A percentile compares a stretch with the other conserved stretches of the same genome.
Conservation (phyloP, 192 early-diverging fungal species). For the Umbelopsis vinacea region DNA sequence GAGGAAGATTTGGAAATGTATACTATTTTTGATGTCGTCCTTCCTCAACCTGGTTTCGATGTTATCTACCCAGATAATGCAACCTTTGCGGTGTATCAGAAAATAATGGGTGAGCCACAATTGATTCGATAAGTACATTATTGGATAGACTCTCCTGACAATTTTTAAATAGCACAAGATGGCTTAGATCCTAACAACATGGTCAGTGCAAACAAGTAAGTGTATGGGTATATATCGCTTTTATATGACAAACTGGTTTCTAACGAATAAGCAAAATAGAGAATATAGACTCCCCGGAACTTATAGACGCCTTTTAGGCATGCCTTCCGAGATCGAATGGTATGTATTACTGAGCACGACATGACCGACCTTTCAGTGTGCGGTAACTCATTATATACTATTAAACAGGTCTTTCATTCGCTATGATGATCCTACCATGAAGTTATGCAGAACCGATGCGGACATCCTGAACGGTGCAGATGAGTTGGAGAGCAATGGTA, state of each 20-base stretch:
- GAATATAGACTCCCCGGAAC: conserved; percentile 68
- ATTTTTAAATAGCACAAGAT: conserved; percentile 39
- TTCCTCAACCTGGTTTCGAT: conserved; percentile 86
- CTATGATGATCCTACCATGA: conserved; percentile 63
- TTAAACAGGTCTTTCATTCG: conserved; percentile 56
- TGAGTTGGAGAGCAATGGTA: conserved; percentile 29
- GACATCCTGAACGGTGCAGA: conserved; percentile 60
- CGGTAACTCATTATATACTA: not conserved
- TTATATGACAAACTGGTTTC: not conserved
- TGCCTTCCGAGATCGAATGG: conserved; percentile 63
- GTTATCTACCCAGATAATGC: conserved; percentile 82
- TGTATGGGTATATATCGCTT: not conserved
- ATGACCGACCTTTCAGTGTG: not conserved
- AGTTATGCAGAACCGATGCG: conserved; percentile 66
- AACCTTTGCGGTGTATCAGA: conserved; percentile 65
- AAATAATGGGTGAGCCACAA: conserved; percentile 62
- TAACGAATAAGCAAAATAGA: conserved; percentile 29
- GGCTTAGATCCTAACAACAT: conserved; percentile 70
- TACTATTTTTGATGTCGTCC: conserved; percentile 87
- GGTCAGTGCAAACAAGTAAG: conserved; percentile 60
- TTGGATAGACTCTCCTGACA: not conserved
- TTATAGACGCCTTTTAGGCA: conserved; percentile 66
- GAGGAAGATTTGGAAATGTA: conserved; percentile 71
- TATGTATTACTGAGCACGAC: not conserved
- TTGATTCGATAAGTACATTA: not conserved